Percentiles rank a stretch among this genome's conserved stretches.
Conservation (phyloP, 73 alveolate species). For the Paramecium tetraurelia region DNA sequence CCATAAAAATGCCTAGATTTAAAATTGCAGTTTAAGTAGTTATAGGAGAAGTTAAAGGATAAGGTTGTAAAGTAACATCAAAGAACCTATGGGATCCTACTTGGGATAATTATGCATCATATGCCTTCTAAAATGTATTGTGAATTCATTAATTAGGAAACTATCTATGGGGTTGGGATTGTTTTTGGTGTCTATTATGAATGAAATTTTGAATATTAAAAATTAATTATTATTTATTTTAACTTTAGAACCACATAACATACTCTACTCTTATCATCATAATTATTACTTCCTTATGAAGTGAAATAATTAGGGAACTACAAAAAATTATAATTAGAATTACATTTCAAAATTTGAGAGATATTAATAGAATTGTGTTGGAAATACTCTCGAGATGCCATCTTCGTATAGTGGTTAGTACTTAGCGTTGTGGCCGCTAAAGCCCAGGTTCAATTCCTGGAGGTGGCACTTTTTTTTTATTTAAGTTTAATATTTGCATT, state of each 20-base stretch:
- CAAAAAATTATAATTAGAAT: neutral
- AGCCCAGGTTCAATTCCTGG: slow-evolving; percentile 63
- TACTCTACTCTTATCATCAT: neutral
- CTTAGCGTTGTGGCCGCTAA: slow-evolving; percentile 58
- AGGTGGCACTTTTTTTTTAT: slow-evolving; percentile 53
- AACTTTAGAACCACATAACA: neutral
- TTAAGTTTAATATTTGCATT: neutral
- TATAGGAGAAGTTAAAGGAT: slow-evolving; percentile 28
- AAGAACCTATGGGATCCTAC: slow-evolving; percentile 39
- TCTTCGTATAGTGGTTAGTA: slow-evolving; percentile 58
- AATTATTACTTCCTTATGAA: neutral
- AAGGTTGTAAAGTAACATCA: slow-evolving; percentile 24
- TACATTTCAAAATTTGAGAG: neutral
- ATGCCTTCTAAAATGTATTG: neutral
- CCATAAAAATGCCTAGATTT: slow-evolving; percentile 41
- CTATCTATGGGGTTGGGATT: slow-evolving; percentile 10
- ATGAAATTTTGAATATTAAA: neutral
- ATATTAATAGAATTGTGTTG: neutral
- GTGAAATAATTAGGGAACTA: neutral
- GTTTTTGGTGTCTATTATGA: slow-evolving; percentile 50
- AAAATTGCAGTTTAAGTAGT: neutral
- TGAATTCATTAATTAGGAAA: neutral
- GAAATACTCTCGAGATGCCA: slow-evolving; percentile 35
- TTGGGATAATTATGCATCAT: slow-evolving; percentile 42
- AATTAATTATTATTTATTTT: neutral